Percentiles rank a stretch among this genome's conserved stretches.
Conservation (phyloP, 345 rosid genomes). For the Trapa bicornis region DNA sequence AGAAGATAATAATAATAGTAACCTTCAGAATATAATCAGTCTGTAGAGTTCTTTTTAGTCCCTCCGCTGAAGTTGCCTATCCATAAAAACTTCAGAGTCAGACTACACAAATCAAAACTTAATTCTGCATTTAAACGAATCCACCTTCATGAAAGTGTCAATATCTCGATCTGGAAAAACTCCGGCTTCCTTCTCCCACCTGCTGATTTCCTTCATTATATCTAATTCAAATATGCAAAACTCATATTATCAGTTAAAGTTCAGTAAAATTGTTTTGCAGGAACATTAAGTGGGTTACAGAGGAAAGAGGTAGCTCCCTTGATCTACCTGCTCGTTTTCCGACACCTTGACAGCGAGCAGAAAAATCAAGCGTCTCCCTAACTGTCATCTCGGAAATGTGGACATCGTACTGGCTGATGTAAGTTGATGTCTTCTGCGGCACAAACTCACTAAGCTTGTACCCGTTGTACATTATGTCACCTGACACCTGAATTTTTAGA, state of each 20-base stretch:
- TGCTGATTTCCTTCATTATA: slow-evolving; percentile 25
- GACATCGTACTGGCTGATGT: slow-evolving; percentile 26
- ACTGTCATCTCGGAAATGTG: slow-evolving; percentile 33
- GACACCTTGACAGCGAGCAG: slow-evolving; percentile 34
- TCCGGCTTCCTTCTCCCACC: slow-evolving; percentile 36
- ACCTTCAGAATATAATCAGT: slow-evolving; percentile 53
- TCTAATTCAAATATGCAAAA: slow-evolving; percentile 8
- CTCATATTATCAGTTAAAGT: no score
- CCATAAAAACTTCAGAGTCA: neutral
- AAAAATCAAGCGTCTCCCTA: slow-evolving; percentile 28
- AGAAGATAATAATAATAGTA: neutral
- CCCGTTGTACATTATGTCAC: slow-evolving; percentile 26
- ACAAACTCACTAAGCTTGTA: slow-evolving; percentile 22
- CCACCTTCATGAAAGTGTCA: slow-evolving; percentile 48
- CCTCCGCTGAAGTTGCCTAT: slow-evolving; percentile 40
- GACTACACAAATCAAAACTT: neutral
- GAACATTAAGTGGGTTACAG: no score
- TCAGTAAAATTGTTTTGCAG: neutral
- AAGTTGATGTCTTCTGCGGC: slow-evolving; percentile 29
- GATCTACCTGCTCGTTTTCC: slow-evolving; percentile 21
- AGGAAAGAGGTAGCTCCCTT: no score
- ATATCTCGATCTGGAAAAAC: slow-evolving; percentile 33
- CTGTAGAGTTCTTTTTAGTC: slow-evolving; percentile 29
- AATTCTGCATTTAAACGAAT: neutral
- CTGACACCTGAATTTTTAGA: slow-evolving; percentile 12